Percentiles rank a stretch among this genome's conserved stretches.
These are phyloP conservation scores for Tulasnella sp. DNA, from an alignment of 768 basidiomycete species.

Conservation along the genomic window DNA sequence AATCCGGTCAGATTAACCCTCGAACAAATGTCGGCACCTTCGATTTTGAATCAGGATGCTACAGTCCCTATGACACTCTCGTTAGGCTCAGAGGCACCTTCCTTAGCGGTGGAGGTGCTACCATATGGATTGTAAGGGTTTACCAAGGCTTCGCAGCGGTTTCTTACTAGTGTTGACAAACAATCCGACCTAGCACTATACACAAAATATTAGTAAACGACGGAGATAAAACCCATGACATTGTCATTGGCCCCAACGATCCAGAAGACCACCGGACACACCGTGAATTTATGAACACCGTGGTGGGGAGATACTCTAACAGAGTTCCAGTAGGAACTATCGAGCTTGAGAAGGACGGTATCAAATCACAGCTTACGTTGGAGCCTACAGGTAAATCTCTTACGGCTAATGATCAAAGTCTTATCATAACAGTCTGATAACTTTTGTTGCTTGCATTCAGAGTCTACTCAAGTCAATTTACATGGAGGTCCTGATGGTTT, in stretches of 20 bases:
- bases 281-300: conserved; percentile 54
- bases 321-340: conserved; percentile 51
- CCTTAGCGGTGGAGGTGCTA: conserved; percentile 48
- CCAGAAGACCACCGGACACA: conserved; percentile 38
- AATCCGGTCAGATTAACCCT: too few relatives aligned
- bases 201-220: conserved; percentile 53
- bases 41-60: too few relatives aligned
- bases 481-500: conserved; percentile 61
- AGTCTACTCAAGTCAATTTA: conserved; percentile 39
- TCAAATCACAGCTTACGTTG: conserved; percentile 36
- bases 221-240: conserved; percentile 64
- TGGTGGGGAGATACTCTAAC: conserved; percentile 58
- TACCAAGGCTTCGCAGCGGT: conserved; percentile 1
- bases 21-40: too few relatives aligned
- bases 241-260: conserved; percentile 58
- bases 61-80: conserved; percentile 36
- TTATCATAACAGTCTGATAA: not conserved
- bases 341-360: conserved; percentile 39
- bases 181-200: too few relatives aligned
- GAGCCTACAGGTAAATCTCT: conserved; percentile 28
- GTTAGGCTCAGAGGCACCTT: conserved; percentile 42
- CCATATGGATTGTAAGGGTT: conserved; percentile 1
- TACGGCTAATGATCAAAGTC: not conserved
- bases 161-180: conserved; percentile 50
- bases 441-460: conserved; percentile 10